Evolutionary conservation across 2,329 filamentous ascomycete genomes (phyloP), one percentile per base, ranked within the genome.

Genomic region (Pseudocercospora vitis): DNA sequence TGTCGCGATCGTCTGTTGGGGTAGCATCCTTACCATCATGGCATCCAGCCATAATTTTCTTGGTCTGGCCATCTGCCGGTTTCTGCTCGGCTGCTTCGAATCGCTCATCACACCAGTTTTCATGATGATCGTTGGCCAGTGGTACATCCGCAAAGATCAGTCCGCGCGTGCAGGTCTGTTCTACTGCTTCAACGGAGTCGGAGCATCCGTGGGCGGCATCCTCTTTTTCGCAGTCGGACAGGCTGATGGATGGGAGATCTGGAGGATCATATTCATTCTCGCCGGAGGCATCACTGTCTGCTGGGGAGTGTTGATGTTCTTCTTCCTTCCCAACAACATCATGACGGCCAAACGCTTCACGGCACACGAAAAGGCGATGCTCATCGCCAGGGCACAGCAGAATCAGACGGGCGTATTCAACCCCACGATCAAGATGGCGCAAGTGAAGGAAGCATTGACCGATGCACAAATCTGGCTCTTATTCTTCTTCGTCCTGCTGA

Each of bases 161-260:
- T 62, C 64, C 4, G 48, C 58, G 3, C 42, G 64, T 28, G 63
- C 64, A 12, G 60, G 58, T n/a, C 48, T 59, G n/a, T 74, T 74
- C 70, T 86, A 87, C 68, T 87, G 87, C 82, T 89, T 88, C 84
- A 89, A 89, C 65, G 86, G 86, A 1, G 78, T 77, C 1, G 86
- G 89, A 63, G 85, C 87, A 62, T 83, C 88, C 42, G 82, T 87
- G 2, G 86, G 86, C 24, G 86, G 86, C 2, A 78, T 89, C 1
- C 74, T 88, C 0, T 85, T 85, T 2, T 82, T 81, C 58, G 77
- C 65, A 21, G 71, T 76, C 55, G 67, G 67, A 12, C 65, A 71
- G 39, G 65, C 67, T 28, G 62, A 66, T 16, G 63, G 63, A 1
- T 66, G 67, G 28, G 56, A 62, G 7, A 60, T 66, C 11, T 67